Evolutionary conservation across 441 rosid species (phyloP), one percentile per base, ranked within the genome.

Genomic region (Jatropha multifida): DNA sequence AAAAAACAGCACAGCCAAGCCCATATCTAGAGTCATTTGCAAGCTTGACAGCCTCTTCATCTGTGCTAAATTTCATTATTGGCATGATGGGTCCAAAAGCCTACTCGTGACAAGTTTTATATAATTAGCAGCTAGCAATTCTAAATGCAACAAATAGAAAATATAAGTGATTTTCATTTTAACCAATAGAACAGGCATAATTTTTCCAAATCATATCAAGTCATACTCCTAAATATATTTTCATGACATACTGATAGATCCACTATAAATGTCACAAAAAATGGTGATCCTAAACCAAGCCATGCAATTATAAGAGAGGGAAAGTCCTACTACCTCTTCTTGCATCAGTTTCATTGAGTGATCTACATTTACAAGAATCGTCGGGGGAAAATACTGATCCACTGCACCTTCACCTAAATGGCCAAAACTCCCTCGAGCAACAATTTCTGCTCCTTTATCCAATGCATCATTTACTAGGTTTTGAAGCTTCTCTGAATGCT

Each of bases 41-140:
- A 49, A 96, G 92, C 84, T 75, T 77, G 72, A 96, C 73, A 66
- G 80, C 99, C 88, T 96, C 99, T 84, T 96, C 97, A 83, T 96
- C 96, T 1, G 88, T 88, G 81, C 85, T 86, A 77, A 93, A 92
- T 88, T 92, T 90, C 99, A 96, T 96, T 68, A 96, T 92, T 17
- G 99, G 97, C 93, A 96, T 90, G 75, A 96, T 92, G 60, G 99
- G 99, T 80, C 99, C 99, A 85, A 96, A 96, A 70, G 98, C 83
- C 99, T 96, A 89, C 82, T 79, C 69, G 38, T 23, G 71, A 65
- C 79, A 62, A 64, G 65, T 75, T 73, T 79, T 48, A 44, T 13
- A 27, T 46, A 62, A 62, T 71, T 68, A 73, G 78, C 60, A 54
- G 32, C 32, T 32, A 26, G 69, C 20, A 51, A 32, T 49, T 41